A percentile compares a stretch with the other conserved stretches of the same genome.
Conservation (phyloP, 2,329 filamentous ascomycete species). For the Fusarium kyushuense region DNA sequence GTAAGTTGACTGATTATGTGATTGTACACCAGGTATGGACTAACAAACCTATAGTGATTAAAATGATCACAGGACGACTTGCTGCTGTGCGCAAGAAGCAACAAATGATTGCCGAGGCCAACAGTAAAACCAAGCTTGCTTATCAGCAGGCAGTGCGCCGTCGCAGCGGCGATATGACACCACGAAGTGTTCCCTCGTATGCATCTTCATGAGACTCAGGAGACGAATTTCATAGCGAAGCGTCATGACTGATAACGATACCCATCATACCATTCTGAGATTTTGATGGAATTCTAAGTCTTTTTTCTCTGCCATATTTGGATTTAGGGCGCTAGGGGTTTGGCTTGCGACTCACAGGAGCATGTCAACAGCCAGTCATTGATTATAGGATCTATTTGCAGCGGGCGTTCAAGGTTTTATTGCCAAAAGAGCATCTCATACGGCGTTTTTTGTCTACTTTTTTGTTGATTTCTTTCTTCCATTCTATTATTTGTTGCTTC, state of each 20-base stretch:
- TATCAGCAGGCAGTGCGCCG: slow-evolving; percentile 59
- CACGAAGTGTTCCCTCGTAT: slow-evolving; percentile 65
- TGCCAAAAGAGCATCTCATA: slow-evolving; percentile 41
- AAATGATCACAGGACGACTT: slow-evolving; percentile 71
- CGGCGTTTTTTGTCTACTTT: slow-evolving; percentile 42
- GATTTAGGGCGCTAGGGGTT: slow-evolving; percentile 41
- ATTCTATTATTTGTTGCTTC: slow-evolving; percentile 8
- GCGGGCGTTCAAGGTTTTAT: slow-evolving; percentile 46
- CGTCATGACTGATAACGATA: slow-evolving; percentile 37
- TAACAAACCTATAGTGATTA: slow-evolving; percentile 64
- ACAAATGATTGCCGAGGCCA: slow-evolving; percentile 70
- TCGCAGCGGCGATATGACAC: slow-evolving; percentile 68
- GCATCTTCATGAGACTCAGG: slow-evolving; percentile 51
- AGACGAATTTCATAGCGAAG: slow-evolving; percentile 14
- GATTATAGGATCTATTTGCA: slow-evolving; percentile 38
- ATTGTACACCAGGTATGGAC: not conserved
- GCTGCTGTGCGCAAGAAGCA: slow-evolving; percentile 70
- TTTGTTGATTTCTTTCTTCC: slow-evolving; percentile 12
- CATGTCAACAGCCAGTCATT: slow-evolving; percentile 44
- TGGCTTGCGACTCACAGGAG: slow-evolving; percentile 46
- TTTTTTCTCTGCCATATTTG: slow-evolving; percentile 40
- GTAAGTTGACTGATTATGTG: slow-evolving; percentile 60
- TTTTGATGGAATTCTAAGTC: slow-evolving; percentile 40
- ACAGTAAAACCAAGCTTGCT: slow-evolving; percentile 60
- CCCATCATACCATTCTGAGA: slow-evolving; percentile 40